phyloP scores from a whole-genome alignment of 495 filamentous ascomycete species.

The Coniosporium apollinis region DNA sequence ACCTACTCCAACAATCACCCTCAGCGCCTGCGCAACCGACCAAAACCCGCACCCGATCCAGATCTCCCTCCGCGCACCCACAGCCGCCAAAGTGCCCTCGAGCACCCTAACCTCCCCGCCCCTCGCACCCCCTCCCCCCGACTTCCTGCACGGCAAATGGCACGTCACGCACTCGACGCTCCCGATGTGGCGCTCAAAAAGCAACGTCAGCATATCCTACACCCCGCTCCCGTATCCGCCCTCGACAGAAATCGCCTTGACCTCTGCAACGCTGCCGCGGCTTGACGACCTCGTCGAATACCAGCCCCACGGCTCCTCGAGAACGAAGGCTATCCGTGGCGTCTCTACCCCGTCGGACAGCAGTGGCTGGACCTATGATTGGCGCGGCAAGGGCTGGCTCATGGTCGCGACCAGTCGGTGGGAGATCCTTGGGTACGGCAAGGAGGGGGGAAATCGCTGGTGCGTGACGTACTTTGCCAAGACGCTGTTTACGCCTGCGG shows the following conservation, averaged over 20 bases:
- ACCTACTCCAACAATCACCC: too few species aligned
- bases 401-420: conserved; percentile 48
- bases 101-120: too few species aligned
- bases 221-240: conserved; percentile 24
- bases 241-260: conserved; percentile 7
- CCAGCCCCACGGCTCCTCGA: conserved; percentile 30
- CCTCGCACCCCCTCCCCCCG: conserved; percentile 33
- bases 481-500: conserved; percentile 58
- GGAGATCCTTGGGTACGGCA: conserved; percentile 58
- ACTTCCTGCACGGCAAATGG: conserved; percentile 53
- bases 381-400: conserved; percentile 55
- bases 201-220: conserved; percentile 66
- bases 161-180: conserved; percentile 61
- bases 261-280: conserved; percentile 15
- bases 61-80: too few species aligned
- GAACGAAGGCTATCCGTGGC: conserved; percentile 42
- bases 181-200: conserved; percentile 51
- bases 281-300: conserved; percentile 56
- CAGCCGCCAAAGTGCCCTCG: too few species aligned
- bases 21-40: too few species aligned
- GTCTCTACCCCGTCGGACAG: conserved; percentile 28
- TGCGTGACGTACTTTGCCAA: conserved; percentile 61
- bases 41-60: too few species aligned
- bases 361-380: conserved; percentile 39
- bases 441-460: conserved; percentile 36